These are phyloP conservation scores for Astraeus odoratus DNA, from an alignment of 768 basidiomycete species.

Conservation along the genomic window DNA sequence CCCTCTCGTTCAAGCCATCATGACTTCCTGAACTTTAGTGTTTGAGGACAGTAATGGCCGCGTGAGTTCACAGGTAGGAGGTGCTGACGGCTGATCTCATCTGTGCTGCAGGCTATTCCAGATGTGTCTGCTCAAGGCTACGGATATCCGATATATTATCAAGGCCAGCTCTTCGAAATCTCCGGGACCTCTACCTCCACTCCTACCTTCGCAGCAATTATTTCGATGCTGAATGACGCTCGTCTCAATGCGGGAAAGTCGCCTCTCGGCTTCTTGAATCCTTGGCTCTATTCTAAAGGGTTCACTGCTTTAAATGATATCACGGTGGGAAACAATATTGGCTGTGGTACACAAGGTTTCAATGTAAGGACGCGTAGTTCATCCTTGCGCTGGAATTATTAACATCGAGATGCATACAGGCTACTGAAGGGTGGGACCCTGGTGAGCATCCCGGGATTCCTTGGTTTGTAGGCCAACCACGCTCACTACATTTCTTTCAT, in stretches of 20 bases:
- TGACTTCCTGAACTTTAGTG: neutral
- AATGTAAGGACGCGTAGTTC: constrained; percentile 51
- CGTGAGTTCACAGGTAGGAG: constrained; percentile 28
- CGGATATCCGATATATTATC: constrained; percentile 41
- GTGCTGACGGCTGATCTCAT: neutral
- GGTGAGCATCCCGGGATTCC: constrained; percentile 28
- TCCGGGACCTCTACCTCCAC: constrained; percentile 62
- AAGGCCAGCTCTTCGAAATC: constrained; percentile 32
- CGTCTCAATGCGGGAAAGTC: constrained; percentile 36
- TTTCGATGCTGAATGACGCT: constrained; percentile 61
- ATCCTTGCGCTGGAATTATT: neutral
- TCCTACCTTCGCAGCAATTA: constrained; percentile 57
- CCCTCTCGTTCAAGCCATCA: neutral
- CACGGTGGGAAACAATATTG: constrained; percentile 47
- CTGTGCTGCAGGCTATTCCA: constrained; percentile 42
- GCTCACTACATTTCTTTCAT: constrained; percentile 1
- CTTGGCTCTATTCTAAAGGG: constrained; percentile 42
- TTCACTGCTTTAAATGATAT: constrained; percentile 46
- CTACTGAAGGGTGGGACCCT: constrained; percentile 55
- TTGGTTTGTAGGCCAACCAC: constrained; percentile 7
- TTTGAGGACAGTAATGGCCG: constrained; percentile 39
- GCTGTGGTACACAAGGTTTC: constrained; percentile 61
- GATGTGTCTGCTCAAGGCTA: constrained; percentile 59
- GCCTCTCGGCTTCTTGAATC: constrained; percentile 64
- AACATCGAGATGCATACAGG: constrained; percentile 21